Conservation (phyloP, 768 basidiomycete species). For the Phlegmacium glaucopus region DNA sequence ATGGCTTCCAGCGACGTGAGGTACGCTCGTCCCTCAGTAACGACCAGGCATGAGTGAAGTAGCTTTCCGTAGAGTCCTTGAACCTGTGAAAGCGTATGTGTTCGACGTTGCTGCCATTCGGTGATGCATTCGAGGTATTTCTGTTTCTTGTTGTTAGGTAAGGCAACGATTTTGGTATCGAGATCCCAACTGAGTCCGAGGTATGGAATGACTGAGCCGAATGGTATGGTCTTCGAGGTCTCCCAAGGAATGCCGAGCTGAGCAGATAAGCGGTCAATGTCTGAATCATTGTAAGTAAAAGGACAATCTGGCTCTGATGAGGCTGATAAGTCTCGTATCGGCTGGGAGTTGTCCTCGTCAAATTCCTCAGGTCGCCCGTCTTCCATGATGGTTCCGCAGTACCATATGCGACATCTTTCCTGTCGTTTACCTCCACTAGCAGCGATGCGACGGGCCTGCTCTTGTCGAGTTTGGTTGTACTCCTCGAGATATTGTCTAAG, state of each 20-base stretch:
- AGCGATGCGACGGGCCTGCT: conserved; percentile 11
- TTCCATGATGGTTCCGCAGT: conserved; percentile 12
- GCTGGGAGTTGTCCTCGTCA: conserved; percentile 25
- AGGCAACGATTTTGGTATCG: conserved; percentile 11
- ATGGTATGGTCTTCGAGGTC: conserved; percentile 22
- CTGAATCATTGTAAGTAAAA: conserved; percentile 16
- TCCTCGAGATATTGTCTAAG: conserved; percentile 14
- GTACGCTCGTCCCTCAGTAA: no score
- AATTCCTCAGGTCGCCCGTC: conserved; percentile 24
- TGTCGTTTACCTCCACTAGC: conserved; percentile 4
- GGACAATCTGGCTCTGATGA: conserved; percentile 9
- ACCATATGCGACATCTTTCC: conserved; percentile 23
- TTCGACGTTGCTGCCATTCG: no score
- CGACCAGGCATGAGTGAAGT: no score
- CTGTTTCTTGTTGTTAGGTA: conserved; percentile 20
- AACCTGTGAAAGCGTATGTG: no score
- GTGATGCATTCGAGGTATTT: no score
- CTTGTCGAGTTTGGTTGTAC: conserved; percentile 20
- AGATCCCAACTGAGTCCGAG: conserved; percentile 32
- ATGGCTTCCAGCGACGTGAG: no score
- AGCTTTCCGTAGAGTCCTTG: no score
- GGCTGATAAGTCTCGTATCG: conserved; percentile 21
- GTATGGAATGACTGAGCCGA: conserved; percentile 14
- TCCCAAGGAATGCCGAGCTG: conserved; percentile 31
- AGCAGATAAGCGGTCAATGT: conserved; percentile 32